Percentiles rank a stretch among this genome's conserved stretches.
These are phyloP conservation scores for Eucalyptus melliodora DNA, from an alignment of 345 rosid species.

Conservation along the genomic window DNA sequence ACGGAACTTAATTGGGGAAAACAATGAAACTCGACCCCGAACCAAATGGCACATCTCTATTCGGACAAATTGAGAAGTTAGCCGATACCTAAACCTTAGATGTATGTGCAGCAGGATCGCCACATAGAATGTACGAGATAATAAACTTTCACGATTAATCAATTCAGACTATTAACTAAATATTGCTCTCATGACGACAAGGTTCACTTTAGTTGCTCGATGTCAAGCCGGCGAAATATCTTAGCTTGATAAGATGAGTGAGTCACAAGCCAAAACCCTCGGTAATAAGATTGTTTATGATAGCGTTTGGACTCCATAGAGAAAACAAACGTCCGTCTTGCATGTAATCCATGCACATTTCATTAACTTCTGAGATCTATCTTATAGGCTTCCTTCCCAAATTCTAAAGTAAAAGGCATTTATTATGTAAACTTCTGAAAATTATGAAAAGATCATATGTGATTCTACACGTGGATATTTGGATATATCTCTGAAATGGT, in stretches of 20 bases:
- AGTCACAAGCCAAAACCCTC: neutral
- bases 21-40: neutral
- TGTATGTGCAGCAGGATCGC: neutral
- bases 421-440: neutral
- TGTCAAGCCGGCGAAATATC: neutral
- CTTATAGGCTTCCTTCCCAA: neutral
- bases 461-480: neutral
- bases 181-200: neutral
- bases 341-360: neutral
- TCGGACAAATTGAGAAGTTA: neutral
- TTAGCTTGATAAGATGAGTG: neutral
- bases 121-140: neutral
- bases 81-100: neutral
- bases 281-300: neutral
- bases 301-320: fast-evolving
- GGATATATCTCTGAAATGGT: neutral
- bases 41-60: neutral
- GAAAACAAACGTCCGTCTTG: neutral
- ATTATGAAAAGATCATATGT: neutral
- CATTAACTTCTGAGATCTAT: neutral
- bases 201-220: neutral
- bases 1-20: neutral
- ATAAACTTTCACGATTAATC: neutral
- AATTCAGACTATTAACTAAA: neutral
- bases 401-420: neutral